phyloP scores from a whole-genome alignment of 805 yeast species.

The Myxozyma udenii region DNA sequence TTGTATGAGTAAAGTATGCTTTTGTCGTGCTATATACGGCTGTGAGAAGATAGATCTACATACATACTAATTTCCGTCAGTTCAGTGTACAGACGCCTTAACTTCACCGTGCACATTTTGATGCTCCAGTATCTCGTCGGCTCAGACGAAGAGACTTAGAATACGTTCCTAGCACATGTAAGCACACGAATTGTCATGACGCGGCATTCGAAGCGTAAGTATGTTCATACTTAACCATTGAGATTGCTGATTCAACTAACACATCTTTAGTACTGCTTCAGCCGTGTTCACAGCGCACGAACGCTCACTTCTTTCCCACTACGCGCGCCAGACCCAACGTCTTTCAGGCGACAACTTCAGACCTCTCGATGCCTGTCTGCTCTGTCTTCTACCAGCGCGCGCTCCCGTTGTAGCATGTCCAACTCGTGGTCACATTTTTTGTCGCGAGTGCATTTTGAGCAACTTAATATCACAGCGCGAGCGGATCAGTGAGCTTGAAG shows the following conservation, averaged over 20 bases:
- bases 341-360: slow-evolving; percentile 27
- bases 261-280: slow-evolving; percentile 20
- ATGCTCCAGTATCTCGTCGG: too few species aligned
- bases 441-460: slow-evolving; percentile 27
- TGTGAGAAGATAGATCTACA: too few species aligned
- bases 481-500: slow-evolving; percentile 18
- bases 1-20: too few species aligned
- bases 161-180: too few species aligned
- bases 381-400: slow-evolving; percentile 28
- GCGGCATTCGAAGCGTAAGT: slow-evolving; percentile 30
- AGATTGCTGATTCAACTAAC: background rate
- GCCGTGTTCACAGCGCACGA: slow-evolving; percentile 30
- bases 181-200: slow-evolving; percentile 22
- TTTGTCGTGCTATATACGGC: too few species aligned
- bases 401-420: slow-evolving; percentile 30
- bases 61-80: too few species aligned
- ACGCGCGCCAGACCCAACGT: slow-evolving; percentile 27
- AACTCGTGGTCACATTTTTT: slow-evolving; percentile 26
- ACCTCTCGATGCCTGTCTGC: slow-evolving; percentile 25
- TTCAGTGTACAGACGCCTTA: too few species aligned
- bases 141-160: too few species aligned
- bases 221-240: background rate
- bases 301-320: slow-evolving; percentile 27
- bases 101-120: too few species aligned
- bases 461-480: slow-evolving; percentile 25